Evolutionary conservation across 164 flowering plant species (phyloP).

Genomic region (Sedum album): DNA sequence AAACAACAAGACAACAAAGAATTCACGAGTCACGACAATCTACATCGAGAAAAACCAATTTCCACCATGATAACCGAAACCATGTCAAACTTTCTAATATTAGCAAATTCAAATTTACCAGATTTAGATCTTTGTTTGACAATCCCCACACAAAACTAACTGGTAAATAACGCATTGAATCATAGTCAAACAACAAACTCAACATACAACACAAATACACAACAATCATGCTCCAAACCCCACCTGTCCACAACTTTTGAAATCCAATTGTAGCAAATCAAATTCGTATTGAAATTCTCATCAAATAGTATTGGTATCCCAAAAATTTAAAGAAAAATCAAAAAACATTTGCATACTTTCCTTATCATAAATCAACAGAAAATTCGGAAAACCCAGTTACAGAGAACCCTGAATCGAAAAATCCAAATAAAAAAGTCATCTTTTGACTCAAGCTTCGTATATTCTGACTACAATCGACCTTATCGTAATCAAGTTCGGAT

Average conservation of each 20-base stretch:
- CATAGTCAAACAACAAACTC: neutral
- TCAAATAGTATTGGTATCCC: neutral
- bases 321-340: too few relatives aligned
- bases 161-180: neutral
- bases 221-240: neutral
- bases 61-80: neutral
- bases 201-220: neutral
- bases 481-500: neutral
- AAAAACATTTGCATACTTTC: neutral
- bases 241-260: neutral
- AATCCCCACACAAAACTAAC: neutral
- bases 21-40: neutral
- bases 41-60: neutral
- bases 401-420: neutral
- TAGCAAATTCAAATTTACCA: neutral
- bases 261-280: neutral
- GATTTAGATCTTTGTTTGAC: neutral
- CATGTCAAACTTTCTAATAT: neutral
- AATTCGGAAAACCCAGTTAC: neutral
- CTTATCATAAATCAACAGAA: neutral
- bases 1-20: too few relatives aligned
- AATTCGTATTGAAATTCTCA: neutral
- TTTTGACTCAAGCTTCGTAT: too few relatives aligned
- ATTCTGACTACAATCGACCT: neutral
- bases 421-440: neutral